Evolutionary conservation across 202 grass and related monocot species (phyloP).

Genomic region (Hordeum pubiflorum): DNA sequence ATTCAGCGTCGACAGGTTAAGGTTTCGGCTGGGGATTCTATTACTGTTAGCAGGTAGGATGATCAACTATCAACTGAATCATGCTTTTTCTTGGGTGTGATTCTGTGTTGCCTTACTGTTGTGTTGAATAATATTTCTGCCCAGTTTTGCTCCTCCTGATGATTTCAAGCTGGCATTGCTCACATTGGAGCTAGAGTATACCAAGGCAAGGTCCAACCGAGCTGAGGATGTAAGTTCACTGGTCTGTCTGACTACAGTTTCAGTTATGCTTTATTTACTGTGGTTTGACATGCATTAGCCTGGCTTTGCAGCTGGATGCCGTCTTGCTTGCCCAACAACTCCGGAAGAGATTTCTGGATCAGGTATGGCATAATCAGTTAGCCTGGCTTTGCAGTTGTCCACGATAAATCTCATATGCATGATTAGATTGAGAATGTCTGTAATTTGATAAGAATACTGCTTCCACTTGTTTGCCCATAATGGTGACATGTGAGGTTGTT

Average conservation of each 20-base stretch:
- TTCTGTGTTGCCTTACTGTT: slow-evolving; percentile 13
- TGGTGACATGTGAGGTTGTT: slow-evolving; percentile 5
- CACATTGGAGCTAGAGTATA: slow-evolving; percentile 70
- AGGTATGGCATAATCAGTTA: slow-evolving; percentile 37
- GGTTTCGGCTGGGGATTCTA: slow-evolving; percentile 83
- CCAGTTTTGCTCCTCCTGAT: slow-evolving; percentile 70
- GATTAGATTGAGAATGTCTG: not conserved
- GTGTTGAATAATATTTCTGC: slow-evolving; percentile 1
- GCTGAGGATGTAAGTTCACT: slow-evolving; percentile 52
- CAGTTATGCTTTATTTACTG: not conserved
- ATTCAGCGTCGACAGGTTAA: slow-evolving; percentile 82
- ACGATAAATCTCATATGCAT: not conserved
- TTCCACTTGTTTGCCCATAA: slow-evolving; percentile 12
- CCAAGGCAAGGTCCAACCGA: slow-evolving; percentile 57
- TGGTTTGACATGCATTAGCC: slow-evolving; percentile 33
- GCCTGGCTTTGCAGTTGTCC: too few relatives aligned
- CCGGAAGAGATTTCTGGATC: slow-evolving; percentile 69
- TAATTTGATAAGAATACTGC: not conserved
- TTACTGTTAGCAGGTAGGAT: slow-evolving; percentile 64
- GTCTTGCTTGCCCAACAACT: slow-evolving; percentile 84
- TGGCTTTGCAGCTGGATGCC: slow-evolving; percentile 75
- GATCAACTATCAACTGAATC: not conserved
- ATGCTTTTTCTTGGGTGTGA: not conserved
- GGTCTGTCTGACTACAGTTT: not conserved
- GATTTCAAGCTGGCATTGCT: slow-evolving; percentile 78